Base-by-base conservation (phyloP, 164 flowering plant genomes). In the Hamamelis virginiana region DNA sequence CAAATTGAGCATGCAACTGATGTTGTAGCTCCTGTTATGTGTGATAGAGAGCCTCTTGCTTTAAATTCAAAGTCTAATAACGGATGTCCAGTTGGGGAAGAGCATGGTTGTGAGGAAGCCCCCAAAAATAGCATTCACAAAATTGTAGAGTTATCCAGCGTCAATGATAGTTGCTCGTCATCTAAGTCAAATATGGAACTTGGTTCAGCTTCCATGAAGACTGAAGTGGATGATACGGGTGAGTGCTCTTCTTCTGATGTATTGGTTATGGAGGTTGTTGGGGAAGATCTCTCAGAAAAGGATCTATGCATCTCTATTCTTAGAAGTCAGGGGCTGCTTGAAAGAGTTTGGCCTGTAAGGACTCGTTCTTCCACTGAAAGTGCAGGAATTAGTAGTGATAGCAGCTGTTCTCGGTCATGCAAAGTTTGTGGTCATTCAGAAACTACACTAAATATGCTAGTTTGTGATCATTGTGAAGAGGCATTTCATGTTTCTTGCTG, bases 391-490 rank as follows among this genome's bases (percentile, higher is more conserved):
- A 52, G 19, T 58, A 65, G 62, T 61, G 69, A 58, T 9, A 67
- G 56, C 26, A 77, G 69, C 64, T 65, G 72, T 72, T 69, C 61
- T 16, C 70, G 65, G 59, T 9, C 73, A 65, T 94, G 97, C 83
- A 86, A 87, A 81, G 76, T 72, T 41, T 93, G 98, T 73, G 73
- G 77, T 15, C 72, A 8, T 43, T 19, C 79, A 66, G 94, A 74
- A 46, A 60, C 70, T 21, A 27, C 87, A 41, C 1, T n/a, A 47
- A 85, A 85, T 12, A 82, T 93, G 88, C 77, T 91, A 43, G 79
- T 90, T 27, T 93, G 97, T 78, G 97, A 93, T 81, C 69, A 75
- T 53, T 93, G 98, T 82, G 94, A 91, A 68, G 91, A 83, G 27
- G 85, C 91, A 59, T 91, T 80, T 79, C 98, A 93, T 78, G 23